Conservation (phyloP, 177 flowering plant species). For the Vitis hybrid region DNA sequence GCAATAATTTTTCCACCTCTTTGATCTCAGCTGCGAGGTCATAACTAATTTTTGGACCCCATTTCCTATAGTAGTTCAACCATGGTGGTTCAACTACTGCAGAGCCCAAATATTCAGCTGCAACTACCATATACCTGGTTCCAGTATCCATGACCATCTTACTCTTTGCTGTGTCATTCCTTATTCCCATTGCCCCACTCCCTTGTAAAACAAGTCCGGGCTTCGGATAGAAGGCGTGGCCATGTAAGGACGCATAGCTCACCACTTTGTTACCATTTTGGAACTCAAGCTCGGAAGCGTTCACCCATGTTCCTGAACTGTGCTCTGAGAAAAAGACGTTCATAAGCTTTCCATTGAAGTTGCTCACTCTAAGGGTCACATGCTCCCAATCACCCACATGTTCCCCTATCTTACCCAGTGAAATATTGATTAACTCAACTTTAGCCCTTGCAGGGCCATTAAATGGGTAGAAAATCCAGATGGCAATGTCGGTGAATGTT, state of each 20-base stretch:
- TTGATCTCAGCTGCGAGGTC: conserved; percentile 26
- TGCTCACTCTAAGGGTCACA: conserved; percentile 52
- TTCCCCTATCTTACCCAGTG: conserved; percentile 49
- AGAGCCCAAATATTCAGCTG: conserved; percentile 27
- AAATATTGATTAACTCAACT: conserved; percentile 30
- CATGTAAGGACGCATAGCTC: conserved; percentile 46
- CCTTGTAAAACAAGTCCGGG: conserved; percentile 43
- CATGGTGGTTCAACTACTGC: conserved; percentile 40
- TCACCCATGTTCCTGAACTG: conserved; percentile 42
- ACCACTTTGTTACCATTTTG: conserved; percentile 31
- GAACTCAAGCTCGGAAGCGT: conserved; percentile 40
- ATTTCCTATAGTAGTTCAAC: conserved; percentile 46
- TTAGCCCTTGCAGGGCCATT: conserved; percentile 48
- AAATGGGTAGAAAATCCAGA: conserved; percentile 64
- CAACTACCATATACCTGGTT: conserved; percentile 5
- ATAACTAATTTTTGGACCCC: conserved; percentile 58
- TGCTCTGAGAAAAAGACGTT: conserved; percentile 48
- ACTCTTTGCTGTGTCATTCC: conserved; percentile 38
- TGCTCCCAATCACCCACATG: conserved; percentile 79
- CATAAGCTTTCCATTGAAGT: conserved; percentile 44
- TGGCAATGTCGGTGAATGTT: conserved; percentile 46
- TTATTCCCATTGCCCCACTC: conserved; percentile 24
- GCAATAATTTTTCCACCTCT: conserved; percentile 33
- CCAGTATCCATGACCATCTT: conserved; percentile 27
- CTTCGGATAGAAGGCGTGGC: conserved; percentile 48